Base-by-base conservation (phyloP, 202 grass and related monocot species). In the Zizania palustris region DNA sequence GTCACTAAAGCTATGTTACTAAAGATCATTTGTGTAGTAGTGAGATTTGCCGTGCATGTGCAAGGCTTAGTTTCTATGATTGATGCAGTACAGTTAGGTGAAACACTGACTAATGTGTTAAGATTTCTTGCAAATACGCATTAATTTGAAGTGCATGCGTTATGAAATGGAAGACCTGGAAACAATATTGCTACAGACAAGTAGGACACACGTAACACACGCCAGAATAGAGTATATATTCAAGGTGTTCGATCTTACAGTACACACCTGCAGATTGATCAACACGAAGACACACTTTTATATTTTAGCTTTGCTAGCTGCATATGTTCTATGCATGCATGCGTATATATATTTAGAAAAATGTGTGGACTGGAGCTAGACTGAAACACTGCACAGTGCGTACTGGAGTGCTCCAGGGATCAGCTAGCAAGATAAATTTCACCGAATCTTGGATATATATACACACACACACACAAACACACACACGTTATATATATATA, bases 371-470 rank as follows among this genome's bases (percentile, higher is more conserved):
- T 59, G 43, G 41, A 60, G n/a, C n/a, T n/a, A 77, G 60, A 57
- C 5, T 71, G 46, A 41, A 86, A 75, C 40, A 54, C 16, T 7
- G 28, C 28, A 18, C 60, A 77, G 72, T 71, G 65, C 43, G 0
- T 64, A 57, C 58, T 82, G 78, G 11, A 38, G 46, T 54, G 16
- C 50, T n/a, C 19, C 21, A 67, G 51, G 20, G 11, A 70, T 12
- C 28, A 12, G 60, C 8, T 20, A 77, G 42, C 72, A 82, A 60
- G 53, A 66, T 76, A 72, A 66, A 82, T 71, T 65, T 77, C 41
- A 69, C 65, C 56, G 34, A 74, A 86, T 15, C 34, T 48, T 46
- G 37, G 59, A 37, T 44, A 19, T n/a, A n/a, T n/a, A n/a, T n/a
- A n/a, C n/a, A n/a, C n/a, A n/a, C n/a, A n/a, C n/a, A n/a, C n/a